Percentiles rank a stretch among this genome's conserved stretches.
Evolutionary conservation across 83 land plant genomes (phyloP).

Genomic region (Picea abies): DNA sequence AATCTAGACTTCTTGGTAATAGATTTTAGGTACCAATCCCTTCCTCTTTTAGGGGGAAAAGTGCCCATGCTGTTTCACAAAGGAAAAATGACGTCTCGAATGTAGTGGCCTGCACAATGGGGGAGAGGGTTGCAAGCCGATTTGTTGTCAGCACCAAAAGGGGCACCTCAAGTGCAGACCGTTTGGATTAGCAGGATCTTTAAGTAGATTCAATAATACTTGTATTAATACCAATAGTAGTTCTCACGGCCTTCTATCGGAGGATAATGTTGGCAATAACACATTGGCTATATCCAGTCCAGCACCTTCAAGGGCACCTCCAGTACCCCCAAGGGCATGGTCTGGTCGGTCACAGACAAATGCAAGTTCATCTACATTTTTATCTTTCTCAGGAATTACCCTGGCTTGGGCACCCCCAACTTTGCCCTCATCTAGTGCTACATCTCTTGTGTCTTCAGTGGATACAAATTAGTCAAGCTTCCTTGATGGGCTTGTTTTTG

Average conservation of each 20-base stretch:
- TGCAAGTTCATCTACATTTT: not conserved
- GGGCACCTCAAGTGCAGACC: not conserved
- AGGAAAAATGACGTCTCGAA: not conserved
- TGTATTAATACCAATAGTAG: not conserved
- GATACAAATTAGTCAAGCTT: not conserved
- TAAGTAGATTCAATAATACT: not conserved
- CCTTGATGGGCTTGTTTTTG: conserved; percentile 5
- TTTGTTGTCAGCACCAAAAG: not conserved
- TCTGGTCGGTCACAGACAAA: not conserved
- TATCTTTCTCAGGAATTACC: not conserved
- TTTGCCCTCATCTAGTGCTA: conserved; percentile 3
- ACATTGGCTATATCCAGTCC: not conserved
- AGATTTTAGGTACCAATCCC: not conserved
- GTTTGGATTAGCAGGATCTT: not conserved
- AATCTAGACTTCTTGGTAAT: not conserved
- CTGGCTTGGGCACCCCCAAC: not conserved
- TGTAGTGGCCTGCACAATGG: not conserved
- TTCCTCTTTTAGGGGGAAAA: not conserved
- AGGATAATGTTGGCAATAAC: conserved; percentile 7
- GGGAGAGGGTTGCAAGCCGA: conserved; percentile 1
- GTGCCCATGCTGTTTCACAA: not conserved
- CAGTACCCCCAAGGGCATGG: not conserved
- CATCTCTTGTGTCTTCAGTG: not conserved
- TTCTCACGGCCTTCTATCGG: not conserved
- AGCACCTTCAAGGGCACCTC: conserved; percentile 1